Evolutionary conservation across 495 filamentous ascomycete genomes (phyloP).

Genomic region (Hyaloscypha variabilis): DNA sequence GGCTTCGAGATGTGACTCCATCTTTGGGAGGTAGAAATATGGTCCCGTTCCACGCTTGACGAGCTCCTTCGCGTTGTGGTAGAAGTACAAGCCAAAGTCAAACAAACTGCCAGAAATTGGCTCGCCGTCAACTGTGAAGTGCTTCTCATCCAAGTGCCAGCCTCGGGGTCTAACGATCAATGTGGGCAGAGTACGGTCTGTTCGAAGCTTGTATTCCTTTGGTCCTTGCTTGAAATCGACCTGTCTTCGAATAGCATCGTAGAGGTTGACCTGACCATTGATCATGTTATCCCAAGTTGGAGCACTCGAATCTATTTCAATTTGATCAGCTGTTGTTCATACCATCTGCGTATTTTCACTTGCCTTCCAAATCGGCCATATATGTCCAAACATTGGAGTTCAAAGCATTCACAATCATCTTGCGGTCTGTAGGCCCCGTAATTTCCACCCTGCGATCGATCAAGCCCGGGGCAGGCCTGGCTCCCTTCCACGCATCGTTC

Average conservation of each 20-base stretch:
- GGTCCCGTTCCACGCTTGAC: conserved; percentile 83
- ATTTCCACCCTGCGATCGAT: conserved; percentile 98
- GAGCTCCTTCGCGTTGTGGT: conserved; percentile 94
- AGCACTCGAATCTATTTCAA: conserved; percentile 81
- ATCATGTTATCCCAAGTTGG: conserved; percentile 99
- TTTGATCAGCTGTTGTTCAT: conserved; percentile 12
- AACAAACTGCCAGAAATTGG: conserved; percentile 92
- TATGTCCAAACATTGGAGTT: conserved; percentile 99
- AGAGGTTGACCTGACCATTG: conserved; percentile 97
- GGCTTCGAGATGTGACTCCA: conserved; percentile 98
- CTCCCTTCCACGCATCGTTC: conserved; percentile 91
- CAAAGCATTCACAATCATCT: conserved; percentile 99
- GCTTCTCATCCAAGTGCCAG: conserved; percentile 98
- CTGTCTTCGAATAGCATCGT: conserved; percentile 93
- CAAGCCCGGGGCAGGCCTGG: conserved; percentile 88
- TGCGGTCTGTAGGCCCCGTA: conserved; percentile 95
- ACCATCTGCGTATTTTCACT: conserved; percentile 21
- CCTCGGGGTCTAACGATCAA: conserved; percentile 86
- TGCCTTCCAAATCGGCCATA: conserved; percentile 99
- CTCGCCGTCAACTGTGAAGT: conserved; percentile 94
- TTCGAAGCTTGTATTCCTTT: conserved; percentile 97
- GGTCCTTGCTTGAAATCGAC: conserved; percentile 94
- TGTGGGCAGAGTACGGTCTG: conserved; percentile 76
- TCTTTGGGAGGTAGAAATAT: conserved; percentile 99
- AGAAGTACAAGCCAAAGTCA: conserved; percentile 99